phyloP scores from a whole-genome alignment of 202 grass and related monocot species.

The Eragrostis tef region DNA sequence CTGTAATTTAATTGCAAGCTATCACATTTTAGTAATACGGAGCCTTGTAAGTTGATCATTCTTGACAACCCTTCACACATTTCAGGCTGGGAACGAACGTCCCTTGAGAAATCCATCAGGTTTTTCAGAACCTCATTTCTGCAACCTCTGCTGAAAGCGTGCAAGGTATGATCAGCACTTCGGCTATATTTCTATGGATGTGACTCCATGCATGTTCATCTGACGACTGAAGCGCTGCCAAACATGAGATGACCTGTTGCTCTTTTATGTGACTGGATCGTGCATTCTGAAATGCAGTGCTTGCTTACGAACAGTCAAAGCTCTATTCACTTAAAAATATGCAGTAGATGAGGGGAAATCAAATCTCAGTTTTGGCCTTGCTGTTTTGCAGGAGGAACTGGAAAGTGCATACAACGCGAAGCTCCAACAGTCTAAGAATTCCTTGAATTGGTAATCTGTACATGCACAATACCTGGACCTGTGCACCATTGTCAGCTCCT shows the following conservation, averaged over 20 bases:
- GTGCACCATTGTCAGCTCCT: neutral
- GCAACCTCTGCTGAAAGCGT: slow-evolving; percentile 77
- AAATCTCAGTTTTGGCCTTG: neutral
- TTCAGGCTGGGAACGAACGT: slow-evolving; percentile 75
- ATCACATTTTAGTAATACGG: neutral
- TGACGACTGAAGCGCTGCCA: neutral
- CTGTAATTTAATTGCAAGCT: neutral
- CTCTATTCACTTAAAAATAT: neutral
- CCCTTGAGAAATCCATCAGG: slow-evolving; percentile 61
- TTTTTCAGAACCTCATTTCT: slow-evolving; percentile 76
- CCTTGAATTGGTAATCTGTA: slow-evolving; percentile 63
- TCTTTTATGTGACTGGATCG: neutral
- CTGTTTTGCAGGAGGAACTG: slow-evolving; percentile 75
- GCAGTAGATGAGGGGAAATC: neutral
- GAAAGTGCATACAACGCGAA: slow-evolving; percentile 74
- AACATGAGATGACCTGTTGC: neutral
- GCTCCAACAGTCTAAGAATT: slow-evolving; percentile 70
- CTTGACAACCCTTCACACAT: slow-evolving; percentile 14
- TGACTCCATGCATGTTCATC: neutral
- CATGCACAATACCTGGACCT: neutral
- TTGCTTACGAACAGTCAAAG: slow-evolving; percentile 3
- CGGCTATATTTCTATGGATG: neutral
- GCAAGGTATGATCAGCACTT: slow-evolving; percentile 59
- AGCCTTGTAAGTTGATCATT: neutral
- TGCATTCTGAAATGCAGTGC: neutral